Evolutionary conservation across 2,329 filamentous ascomycete genomes (phyloP).

Genomic region (Coniochaeta pulveracea): DNA sequence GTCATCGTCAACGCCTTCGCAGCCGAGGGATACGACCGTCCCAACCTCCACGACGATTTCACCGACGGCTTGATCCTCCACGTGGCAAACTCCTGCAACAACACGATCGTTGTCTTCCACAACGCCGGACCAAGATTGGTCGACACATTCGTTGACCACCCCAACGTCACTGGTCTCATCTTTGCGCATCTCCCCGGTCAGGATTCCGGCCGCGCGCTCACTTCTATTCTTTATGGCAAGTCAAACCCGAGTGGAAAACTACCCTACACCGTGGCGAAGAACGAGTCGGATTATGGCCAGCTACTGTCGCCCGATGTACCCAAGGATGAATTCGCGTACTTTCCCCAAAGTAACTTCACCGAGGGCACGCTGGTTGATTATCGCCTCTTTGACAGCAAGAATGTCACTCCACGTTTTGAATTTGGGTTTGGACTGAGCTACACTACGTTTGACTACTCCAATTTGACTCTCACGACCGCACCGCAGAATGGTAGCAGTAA

Average conservation of each 20-base stretch:
- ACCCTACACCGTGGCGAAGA: conserved; percentile 49
- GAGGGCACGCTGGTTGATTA: conserved; percentile 44
- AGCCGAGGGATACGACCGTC: conserved; percentile 58
- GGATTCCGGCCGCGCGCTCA: conserved; percentile 44
- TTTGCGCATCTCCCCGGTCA: conserved; percentile 56
- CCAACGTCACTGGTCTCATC: conserved; percentile 52
- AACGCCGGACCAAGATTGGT: conserved; percentile 51
- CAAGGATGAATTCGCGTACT: conserved; percentile 38
- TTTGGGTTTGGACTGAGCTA: conserved; percentile 48
- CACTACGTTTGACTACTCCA: conserved; percentile 37
- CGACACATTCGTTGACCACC: conserved; percentile 49
- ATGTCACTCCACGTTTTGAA: conserved; percentile 38
- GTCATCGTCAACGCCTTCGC: conserved; percentile 59
- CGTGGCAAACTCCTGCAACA: conserved; percentile 47
- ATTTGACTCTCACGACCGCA: conserved; percentile 23
- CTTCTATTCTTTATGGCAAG: conserved; percentile 45
- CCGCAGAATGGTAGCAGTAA: conserved; percentile 15
- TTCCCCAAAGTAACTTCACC: conserved; percentile 38
- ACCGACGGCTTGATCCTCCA: conserved; percentile 45
- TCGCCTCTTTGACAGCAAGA: conserved; percentile 36
- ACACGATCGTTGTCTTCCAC: conserved; percentile 54
- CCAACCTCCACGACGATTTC: conserved; percentile 53
- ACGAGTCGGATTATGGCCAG: conserved; percentile 41
- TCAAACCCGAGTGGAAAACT: conserved; percentile 45
- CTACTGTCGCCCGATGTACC: conserved; percentile 27